phyloP scores from a whole-genome alignment of 768 basidiomycete genomes.

The Rhodocollybia butyracea region DNA sequence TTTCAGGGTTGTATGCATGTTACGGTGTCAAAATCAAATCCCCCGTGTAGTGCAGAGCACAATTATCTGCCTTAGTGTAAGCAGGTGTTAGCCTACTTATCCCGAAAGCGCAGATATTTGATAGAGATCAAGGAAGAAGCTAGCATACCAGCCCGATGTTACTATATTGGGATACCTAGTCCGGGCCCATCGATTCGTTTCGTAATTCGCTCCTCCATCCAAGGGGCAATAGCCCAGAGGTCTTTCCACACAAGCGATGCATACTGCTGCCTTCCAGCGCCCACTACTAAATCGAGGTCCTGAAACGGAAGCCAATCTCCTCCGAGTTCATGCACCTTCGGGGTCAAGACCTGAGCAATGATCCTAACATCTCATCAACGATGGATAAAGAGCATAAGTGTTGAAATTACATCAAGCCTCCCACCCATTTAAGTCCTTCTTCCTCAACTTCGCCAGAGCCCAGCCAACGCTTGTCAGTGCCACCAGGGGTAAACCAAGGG shows the following conservation, averaged over 20 bases:
- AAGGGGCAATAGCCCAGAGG: constrained; percentile 70
- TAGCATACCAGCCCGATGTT: too few species aligned
- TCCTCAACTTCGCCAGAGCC: constrained; percentile 48
- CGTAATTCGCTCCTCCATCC: constrained; percentile 67
- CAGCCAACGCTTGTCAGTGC: constrained; percentile 63
- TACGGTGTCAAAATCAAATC: too few species aligned
- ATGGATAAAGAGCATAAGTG: constrained; percentile 9
- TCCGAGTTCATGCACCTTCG: constrained; percentile 34
- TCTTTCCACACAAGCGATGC: constrained; percentile 71
- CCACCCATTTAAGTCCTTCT: constrained; percentile 70
- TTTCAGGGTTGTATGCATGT: too few species aligned
- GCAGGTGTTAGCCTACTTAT: too few species aligned
- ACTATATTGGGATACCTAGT: too few species aligned
- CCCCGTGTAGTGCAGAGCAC: too few species aligned
- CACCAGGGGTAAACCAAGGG: constrained; percentile 72
- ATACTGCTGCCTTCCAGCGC: constrained; percentile 53
- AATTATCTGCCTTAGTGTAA: too few species aligned
- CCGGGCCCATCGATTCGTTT: constrained; percentile 68
- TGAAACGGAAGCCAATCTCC: constrained; percentile 35
- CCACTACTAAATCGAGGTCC: constrained; percentile 46
- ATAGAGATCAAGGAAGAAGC: too few species aligned
- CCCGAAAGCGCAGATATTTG: too few species aligned
- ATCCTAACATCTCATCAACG: too few species aligned
- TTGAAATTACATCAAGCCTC: constrained; percentile 56
- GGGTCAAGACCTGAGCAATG: constrained; percentile 53